Evolutionary conservation across 768 basidiomycete genomes (phyloP), one percentile per base, ranked within the genome.

Genomic region (Agaricus subrufescens): DNA sequence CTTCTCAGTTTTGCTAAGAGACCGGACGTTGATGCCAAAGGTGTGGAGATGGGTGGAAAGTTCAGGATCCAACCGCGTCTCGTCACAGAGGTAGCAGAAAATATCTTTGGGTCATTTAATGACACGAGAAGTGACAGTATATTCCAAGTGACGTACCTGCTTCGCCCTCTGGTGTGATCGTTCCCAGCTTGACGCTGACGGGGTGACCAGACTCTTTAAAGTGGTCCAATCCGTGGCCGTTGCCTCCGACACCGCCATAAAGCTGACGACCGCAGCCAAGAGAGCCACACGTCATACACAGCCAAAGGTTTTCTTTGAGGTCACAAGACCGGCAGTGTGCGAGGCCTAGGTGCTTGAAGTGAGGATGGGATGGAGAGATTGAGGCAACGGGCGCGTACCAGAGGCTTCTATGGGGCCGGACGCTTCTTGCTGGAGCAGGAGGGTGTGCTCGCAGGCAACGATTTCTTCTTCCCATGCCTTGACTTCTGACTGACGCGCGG

Each of bases 401-500:
- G 82, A 79, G 0, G 81, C 73, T 0, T 73, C 69, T 23, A 86
- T 86, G 10, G 69, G 70, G 10, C 74, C 78, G 3, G 74, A 75
- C 4, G 71, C 65, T 29, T 68, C 61, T 66, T 81, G 74, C 53
- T 78, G 67, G 8, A 82, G 67, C 10, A 69, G 74, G 2, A 82
- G 67, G 0, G 81, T 81, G 54, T 99, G 97, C 65, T 92, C 87
- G 76, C 97, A 99, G 6, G 92, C 71, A 0, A 75, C 64, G 42
- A 97, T 87, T 61, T 98, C 96, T 69, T 98, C 95, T 67, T 98
- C 94, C 97, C 97, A 99, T 5, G 97, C 89, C 71, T 97, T 89
- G 47, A 99, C 89, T 65, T 98, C 94, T 0, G 89, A 92, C 66
- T 96, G 89, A 47, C 94, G 90, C 0, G 92, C 89, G 1, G 93